Evolutionary conservation across 2,329 filamentous ascomycete genomes (phyloP).

Genomic region (Cytospora piceicola): DNA sequence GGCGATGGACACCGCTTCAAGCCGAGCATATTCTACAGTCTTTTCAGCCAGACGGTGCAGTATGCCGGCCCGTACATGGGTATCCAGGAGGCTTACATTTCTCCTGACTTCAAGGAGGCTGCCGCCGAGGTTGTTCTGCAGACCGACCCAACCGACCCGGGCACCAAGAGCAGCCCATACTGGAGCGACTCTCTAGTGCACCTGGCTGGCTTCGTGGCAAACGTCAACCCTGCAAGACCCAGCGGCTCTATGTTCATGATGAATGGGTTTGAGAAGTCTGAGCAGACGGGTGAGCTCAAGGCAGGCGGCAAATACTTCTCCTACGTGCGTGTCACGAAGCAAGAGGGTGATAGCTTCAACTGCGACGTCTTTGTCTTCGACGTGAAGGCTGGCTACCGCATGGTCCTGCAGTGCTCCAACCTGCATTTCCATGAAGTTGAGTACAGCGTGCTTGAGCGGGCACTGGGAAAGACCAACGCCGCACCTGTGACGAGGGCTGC

Average conservation of each 20-base stretch:
- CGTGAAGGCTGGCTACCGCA: constrained; percentile 26
- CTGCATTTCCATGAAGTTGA: constrained; percentile 32
- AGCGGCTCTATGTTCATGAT: constrained; percentile 31
- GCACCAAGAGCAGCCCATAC: constrained; percentile 32
- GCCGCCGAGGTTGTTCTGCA: constrained; percentile 32
- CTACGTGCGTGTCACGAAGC: constrained; percentile 30
- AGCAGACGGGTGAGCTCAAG: constrained; percentile 28
- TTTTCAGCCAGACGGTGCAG: constrained; percentile 34
- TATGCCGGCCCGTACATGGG: constrained; percentile 32
- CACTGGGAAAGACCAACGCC: constrained; percentile 16
- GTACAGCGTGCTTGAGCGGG: constrained; percentile 27
- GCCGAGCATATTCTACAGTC: constrained; percentile 33
- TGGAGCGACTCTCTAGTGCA: constrained; percentile 34
- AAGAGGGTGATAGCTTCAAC: constrained; percentile 30
- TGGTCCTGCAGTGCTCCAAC: constrained; percentile 32
- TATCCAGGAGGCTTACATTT: constrained; percentile 31
- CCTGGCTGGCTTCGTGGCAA: constrained; percentile 32
- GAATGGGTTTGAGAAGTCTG: constrained; percentile 33
- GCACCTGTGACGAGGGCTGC: background rate
- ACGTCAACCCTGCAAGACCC: constrained; percentile 28
- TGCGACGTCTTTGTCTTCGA: constrained; percentile 34
- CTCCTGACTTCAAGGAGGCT: constrained; percentile 27
- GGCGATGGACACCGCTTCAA: constrained; percentile 28
- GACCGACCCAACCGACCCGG: constrained; percentile 24
- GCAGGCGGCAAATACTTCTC: constrained; percentile 32